Evolutionary conservation across 257 asterid species (phyloP).

Genomic region (Scutellaria minor): DNA sequence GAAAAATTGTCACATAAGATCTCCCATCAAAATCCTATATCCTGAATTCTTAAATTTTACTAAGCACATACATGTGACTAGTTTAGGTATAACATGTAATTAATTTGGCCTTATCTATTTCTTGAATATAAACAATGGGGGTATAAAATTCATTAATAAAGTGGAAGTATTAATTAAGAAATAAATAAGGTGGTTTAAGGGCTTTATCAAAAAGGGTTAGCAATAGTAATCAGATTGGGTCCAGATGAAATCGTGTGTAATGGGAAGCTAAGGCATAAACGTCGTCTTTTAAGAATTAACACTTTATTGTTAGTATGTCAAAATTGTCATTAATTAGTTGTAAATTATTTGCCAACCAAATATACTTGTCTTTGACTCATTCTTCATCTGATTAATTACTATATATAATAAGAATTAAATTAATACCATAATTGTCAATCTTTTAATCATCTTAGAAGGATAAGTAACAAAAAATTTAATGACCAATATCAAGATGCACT

Average conservation of each 20-base stretch:
- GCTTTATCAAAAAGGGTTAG: slow-evolving; percentile 54
- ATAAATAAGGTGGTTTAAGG: slow-evolving; percentile 44
- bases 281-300: slow-evolving; percentile 39
- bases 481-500: too few species aligned
- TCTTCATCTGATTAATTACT: too few species aligned
- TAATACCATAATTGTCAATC: too few species aligned
- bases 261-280: slow-evolving; percentile 15
- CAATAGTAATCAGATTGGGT: slow-evolving; percentile 52
- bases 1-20: too few species aligned
- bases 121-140: neutral
- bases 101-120: neutral
- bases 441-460: too few species aligned
- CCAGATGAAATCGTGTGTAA: slow-evolving; percentile 37
- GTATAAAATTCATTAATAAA: neutral
- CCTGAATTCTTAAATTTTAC: too few species aligned
- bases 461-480: too few species aligned
- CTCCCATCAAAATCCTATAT: too few species aligned
- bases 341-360: slow-evolving; percentile 13
- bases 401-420: too few species aligned
- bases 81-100: too few species aligned
- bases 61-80: too few species aligned
- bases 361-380: too few species aligned
- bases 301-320: slow-evolving; percentile 40
- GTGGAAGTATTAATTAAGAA: slow-evolving; percentile 26
- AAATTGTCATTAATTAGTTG: slow-evolving; percentile 34